Percentiles rank a stretch among this genome's conserved stretches.
Evolutionary conservation across 2,329 filamentous ascomycete genomes (phyloP).

Genomic region (Pseudocercospora cruenta): DNA sequence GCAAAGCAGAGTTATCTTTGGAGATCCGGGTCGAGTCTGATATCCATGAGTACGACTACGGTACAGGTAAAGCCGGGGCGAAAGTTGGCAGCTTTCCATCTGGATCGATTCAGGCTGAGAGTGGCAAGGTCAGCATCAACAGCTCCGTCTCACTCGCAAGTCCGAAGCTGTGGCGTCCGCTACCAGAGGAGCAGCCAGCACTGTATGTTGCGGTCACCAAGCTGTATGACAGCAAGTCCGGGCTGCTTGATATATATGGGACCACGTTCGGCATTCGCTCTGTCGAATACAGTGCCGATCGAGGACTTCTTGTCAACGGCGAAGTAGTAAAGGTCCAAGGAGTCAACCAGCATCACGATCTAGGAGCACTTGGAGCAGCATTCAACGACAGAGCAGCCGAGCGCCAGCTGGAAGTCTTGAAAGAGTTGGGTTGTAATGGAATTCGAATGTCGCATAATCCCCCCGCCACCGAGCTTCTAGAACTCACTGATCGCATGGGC

Average conservation of each 20-base stretch:
- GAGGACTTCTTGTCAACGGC: conserved; percentile 1
- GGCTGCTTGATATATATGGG: not conserved
- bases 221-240: not conserved
- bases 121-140: not conserved
- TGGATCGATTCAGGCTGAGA: not conserved
- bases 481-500: conserved; percentile 7
- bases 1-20: not conserved
- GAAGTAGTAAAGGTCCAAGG: conserved; percentile 3
- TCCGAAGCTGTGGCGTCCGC: not conserved
- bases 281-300: not conserved
- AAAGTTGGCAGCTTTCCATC: conserved; percentile 4
- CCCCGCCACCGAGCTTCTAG: not conserved
- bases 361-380: conserved; percentile 4
- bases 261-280: conserved; percentile 7
- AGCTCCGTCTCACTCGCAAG: not conserved
- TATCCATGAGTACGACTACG: not conserved
- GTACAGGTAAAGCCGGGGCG: not conserved
- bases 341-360: conserved; percentile 8
- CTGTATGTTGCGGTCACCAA: not conserved
- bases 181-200: not conserved
- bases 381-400: conserved; percentile 1
- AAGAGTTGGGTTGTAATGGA: conserved; percentile 3
- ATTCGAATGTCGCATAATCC: conserved; percentile 10
- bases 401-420: conserved; percentile 1
- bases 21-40: not conserved